Evolutionary conservation across 495 filamentous ascomycete species (phyloP).

Genomic region (Neurospora sp.): DNA sequence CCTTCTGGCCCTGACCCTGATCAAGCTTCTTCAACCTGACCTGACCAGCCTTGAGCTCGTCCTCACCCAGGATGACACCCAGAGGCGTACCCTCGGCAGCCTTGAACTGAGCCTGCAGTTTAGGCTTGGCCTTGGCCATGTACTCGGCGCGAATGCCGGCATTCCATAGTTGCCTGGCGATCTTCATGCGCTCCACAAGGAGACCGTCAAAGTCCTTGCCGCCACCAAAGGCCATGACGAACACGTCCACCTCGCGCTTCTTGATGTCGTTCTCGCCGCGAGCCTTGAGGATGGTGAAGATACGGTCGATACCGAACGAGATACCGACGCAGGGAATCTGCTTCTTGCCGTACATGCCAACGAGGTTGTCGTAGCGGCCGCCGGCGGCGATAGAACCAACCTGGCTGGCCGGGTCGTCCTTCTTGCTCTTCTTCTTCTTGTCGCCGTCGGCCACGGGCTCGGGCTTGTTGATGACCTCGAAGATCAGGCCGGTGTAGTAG

Average conservation of each 20-base stretch:
- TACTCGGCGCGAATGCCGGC: slow-evolving; percentile 71
- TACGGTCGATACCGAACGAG: slow-evolving; percentile 90
- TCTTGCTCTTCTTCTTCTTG: slow-evolving; percentile 1
- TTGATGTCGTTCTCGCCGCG: slow-evolving; percentile 42
- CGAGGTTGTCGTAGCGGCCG: slow-evolving; percentile 86
- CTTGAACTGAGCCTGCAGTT: slow-evolving; percentile 70
- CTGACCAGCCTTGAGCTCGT: slow-evolving; percentile 67
- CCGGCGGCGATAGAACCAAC: slow-evolving; percentile 75
- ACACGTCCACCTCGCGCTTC: slow-evolving; percentile 74
- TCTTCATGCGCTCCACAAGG: slow-evolving; percentile 65
- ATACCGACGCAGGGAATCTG: slow-evolving; percentile 90
- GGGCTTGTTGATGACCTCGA: slow-evolving; percentile 56
- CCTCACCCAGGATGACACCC: slow-evolving; percentile 73
- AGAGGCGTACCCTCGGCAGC: slow-evolving; percentile 67
- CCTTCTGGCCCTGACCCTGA: slow-evolving; percentile 59
- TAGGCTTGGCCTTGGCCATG: slow-evolving; percentile 70
- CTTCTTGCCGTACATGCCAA: slow-evolving; percentile 83
- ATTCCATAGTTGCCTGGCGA: slow-evolving; percentile 63
- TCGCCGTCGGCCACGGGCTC: neutral
- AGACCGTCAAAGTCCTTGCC: slow-evolving; percentile 76
- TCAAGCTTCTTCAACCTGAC: slow-evolving; percentile 72
- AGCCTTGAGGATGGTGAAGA: slow-evolving; percentile 82
- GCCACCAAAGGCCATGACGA: slow-evolving; percentile 79
- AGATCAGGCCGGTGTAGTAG: slow-evolving; percentile 93
- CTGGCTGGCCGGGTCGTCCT: slow-evolving; percentile 1